Evolutionary conservation across 2,329 filamentous ascomycete species (phyloP).

Genomic region (Phialophora verrucosa): DNA sequence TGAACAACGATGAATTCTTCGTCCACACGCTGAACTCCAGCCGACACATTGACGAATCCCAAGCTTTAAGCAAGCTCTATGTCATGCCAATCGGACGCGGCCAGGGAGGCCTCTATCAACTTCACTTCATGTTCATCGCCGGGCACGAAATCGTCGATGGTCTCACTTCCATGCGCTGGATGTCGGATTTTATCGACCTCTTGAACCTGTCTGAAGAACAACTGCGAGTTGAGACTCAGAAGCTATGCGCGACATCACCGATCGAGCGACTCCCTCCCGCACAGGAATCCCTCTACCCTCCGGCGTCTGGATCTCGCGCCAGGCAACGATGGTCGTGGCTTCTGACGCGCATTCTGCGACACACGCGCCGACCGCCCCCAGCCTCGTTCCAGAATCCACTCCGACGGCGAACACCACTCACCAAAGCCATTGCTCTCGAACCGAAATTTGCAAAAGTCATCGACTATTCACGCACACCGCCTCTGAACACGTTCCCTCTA

Average conservation of each 20-base stretch:
- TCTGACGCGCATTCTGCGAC: slow-evolving; percentile 35
- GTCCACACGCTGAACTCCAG: slow-evolving; percentile 34
- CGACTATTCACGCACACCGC: slow-evolving; percentile 32
- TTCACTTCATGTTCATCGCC: slow-evolving; percentile 30
- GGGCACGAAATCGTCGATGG: slow-evolving; percentile 38
- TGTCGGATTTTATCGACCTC: slow-evolving; percentile 31
- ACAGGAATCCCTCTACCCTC: slow-evolving; percentile 37
- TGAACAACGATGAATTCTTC: slow-evolving; percentile 33
- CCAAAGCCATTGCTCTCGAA: slow-evolving; percentile 14
- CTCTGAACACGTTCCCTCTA: slow-evolving; percentile 31
- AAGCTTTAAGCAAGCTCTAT: slow-evolving; percentile 32
- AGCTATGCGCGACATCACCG: slow-evolving; percentile 16
- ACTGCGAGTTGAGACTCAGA: slow-evolving; percentile 12
- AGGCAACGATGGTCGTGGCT: slow-evolving; percentile 37
- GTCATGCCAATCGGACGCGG: slow-evolving; percentile 28
- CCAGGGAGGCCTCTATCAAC: slow-evolving; percentile 10
- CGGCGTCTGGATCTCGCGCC: slow-evolving; percentile 26
- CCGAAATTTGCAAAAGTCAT: slow-evolving; percentile 29
- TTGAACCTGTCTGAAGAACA: slow-evolving; percentile 25
- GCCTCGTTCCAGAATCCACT: slow-evolving; percentile 38
- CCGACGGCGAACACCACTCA: slow-evolving; percentile 15
- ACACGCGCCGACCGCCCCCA: slow-evolving; percentile 29
- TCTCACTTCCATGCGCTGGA: slow-evolving; percentile 36
- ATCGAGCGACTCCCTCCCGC: slow-evolving; percentile 32
- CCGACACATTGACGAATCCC: slow-evolving; percentile 30